Conservation (phyloP, 2,329 filamentous ascomycete species). For the Penicillium glabrum region DNA sequence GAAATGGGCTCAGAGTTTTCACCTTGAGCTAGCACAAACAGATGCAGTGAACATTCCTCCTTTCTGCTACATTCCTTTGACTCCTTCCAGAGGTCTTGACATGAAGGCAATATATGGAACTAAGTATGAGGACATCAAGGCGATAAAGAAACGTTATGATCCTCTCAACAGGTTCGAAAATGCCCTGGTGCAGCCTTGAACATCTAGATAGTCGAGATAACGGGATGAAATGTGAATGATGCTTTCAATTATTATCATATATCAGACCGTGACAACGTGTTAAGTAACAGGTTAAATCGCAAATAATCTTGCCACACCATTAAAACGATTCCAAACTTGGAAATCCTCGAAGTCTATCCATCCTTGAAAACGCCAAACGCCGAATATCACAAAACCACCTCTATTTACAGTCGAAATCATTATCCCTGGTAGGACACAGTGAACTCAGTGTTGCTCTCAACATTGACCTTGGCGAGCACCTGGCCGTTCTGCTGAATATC, state of each 20-base stretch:
- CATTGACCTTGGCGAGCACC: slow-evolving; percentile 31
- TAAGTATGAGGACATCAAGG: slow-evolving; percentile 20
- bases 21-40: slow-evolving; percentile 18
- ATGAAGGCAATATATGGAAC: slow-evolving; percentile 31
- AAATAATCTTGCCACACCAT: neutral
- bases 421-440: slow-evolving; percentile 23
- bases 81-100: slow-evolving; percentile 23
- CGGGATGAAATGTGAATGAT: neutral
- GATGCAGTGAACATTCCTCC: slow-evolving; percentile 6
- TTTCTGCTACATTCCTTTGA: slow-evolving; percentile 34
- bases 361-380: neutral
- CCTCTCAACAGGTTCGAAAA: slow-evolving; percentile 37
- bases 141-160: slow-evolving; percentile 37
- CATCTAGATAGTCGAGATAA: neutral
- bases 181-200: slow-evolving; percentile 3
- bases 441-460: slow-evolving; percentile 27
- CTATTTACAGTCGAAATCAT: neutral
- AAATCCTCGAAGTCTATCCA: neutral
- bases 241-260: neutral
- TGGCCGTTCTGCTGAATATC: slow-evolving; percentile 48
- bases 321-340: neutral
- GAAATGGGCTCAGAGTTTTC: slow-evolving; percentile 7
- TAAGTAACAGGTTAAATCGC: neutral
- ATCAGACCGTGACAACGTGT: neutral
- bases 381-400: neutral